Percentiles rank a stretch among this genome's conserved stretches.
phyloP scores from a whole-genome alignment of 75 land plant genomes.

The Larix kaempferi region DNA sequence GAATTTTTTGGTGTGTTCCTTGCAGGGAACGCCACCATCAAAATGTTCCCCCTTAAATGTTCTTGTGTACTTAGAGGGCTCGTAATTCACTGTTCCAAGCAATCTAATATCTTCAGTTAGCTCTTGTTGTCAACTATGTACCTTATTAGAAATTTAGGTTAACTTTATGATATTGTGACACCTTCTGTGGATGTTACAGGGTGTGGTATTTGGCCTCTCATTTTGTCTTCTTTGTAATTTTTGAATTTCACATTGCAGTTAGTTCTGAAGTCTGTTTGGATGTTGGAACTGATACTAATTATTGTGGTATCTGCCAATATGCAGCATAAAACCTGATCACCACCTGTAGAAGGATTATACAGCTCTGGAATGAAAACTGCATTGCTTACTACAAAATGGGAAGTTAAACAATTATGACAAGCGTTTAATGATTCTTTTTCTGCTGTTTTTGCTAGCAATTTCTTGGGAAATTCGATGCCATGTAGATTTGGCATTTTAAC shows the following conservation, averaged over 20 bases:
- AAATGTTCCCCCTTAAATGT: neutral
- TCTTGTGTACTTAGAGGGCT: neutral
- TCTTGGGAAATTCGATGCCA: neutral
- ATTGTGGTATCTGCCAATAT: neutral
- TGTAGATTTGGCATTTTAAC: neutral
- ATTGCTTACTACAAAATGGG: neutral
- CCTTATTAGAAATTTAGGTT: slow-evolving; percentile 1
- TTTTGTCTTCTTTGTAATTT: neutral
- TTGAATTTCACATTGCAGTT: neutral
- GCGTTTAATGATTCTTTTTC: neutral
- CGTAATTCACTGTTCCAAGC: neutral
- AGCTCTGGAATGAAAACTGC: neutral
- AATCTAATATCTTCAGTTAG: neutral
- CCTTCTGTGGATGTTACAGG: neutral
- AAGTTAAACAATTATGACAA: neutral
- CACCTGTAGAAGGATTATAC: neutral
- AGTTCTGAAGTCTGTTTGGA: neutral
- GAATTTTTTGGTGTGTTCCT: neutral
- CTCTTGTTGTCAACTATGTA: neutral
- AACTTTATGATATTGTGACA: neutral
- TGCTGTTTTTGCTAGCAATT: neutral
- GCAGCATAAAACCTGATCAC: neutral
- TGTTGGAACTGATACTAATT: neutral
- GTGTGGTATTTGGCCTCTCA: neutral
- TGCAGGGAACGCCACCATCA: neutral